A percentile compares a stretch with the other conserved stretches of the same genome.
These are phyloP conservation scores for Didymella sp. DNA, from an alignment of 2,329 filamentous ascomycete genomes.

Conservation along the genomic window DNA sequence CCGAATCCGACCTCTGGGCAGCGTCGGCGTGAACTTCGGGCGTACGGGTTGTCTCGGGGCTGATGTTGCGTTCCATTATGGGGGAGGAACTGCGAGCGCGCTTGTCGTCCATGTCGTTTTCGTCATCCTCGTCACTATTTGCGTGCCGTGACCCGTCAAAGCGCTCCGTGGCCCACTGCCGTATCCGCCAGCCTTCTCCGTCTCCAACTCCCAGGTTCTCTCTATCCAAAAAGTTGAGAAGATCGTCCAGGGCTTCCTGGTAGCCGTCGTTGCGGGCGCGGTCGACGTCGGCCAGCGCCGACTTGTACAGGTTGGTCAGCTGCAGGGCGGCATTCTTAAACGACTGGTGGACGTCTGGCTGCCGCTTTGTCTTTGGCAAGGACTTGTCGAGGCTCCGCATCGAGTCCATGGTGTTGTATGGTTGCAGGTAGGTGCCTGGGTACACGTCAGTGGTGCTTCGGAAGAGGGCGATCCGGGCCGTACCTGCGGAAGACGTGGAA, in stretches of 20 bases:
- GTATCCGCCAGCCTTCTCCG: constrained; percentile 74
- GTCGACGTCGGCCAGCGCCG: constrained; percentile 77
- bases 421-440: constrained; percentile 11
- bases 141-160: constrained; percentile 66
- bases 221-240: constrained; percentile 84
- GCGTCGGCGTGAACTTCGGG: constrained; percentile 30
- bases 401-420: constrained; percentile 44
- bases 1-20: constrained; percentile 39
- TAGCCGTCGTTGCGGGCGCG: constrained; percentile 83
- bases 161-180: constrained; percentile 73
- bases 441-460: constrained; percentile 11
- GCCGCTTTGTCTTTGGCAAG: constrained; percentile 46
- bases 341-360: constrained; percentile 72
- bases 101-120: constrained; percentile 68
- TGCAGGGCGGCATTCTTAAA: constrained; percentile 93
- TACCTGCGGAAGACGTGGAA: constrained; percentile 10
- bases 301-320: constrained; percentile 96
- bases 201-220: constrained; percentile 79
- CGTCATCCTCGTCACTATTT: constrained; percentile 68
- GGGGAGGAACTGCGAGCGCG: constrained; percentile 67
- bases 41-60: constrained; percentile 49
- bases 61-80: constrained; percentile 60
- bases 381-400: constrained; percentile 53
- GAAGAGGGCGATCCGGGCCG: constrained; percentile 3
- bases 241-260: constrained; percentile 90